Evolutionary conservation across 441 rosid genomes (phyloP).

Genomic region (Erysimum pusillum): DNA sequence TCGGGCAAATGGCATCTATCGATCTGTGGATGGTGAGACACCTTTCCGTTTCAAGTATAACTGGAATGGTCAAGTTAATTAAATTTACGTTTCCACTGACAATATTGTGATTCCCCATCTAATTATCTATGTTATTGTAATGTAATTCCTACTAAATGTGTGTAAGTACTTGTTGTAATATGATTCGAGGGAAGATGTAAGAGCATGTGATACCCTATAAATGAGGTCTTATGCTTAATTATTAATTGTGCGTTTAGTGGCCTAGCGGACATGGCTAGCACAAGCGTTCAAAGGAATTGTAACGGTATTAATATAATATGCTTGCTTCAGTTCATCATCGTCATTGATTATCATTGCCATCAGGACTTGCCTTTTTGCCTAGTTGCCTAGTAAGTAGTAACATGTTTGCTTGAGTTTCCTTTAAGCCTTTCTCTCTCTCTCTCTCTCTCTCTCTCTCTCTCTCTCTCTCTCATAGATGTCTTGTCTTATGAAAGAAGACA

Average conservation of each 20-base stretch:
- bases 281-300: too few species aligned
- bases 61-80: constrained; percentile 6
- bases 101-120: neutral
- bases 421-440: neutral
- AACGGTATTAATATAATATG: neutral
- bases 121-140: neutral
- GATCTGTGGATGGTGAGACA: constrained; percentile 1
- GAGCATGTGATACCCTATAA: too few species aligned
- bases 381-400: neutral
- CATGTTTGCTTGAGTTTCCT: neutral
- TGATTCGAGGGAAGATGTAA: constrained; percentile 5
- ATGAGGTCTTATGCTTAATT: too few species aligned
- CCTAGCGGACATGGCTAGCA: too few species aligned
- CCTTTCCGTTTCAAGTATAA: constrained; percentile 14
- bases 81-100: neutral
- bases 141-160: neutral
- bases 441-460: neutral
- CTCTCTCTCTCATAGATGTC: neutral
- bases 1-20: constrained; percentile 17
- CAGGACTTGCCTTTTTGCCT: neutral
- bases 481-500: constrained; percentile 1
- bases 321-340: neutral
- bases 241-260: too few species aligned
- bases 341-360: neutral
- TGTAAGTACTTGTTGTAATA: neutral